Conservation (phyloP, 441 rosid genomes). For the Hypseocharis bilobata region DNA sequence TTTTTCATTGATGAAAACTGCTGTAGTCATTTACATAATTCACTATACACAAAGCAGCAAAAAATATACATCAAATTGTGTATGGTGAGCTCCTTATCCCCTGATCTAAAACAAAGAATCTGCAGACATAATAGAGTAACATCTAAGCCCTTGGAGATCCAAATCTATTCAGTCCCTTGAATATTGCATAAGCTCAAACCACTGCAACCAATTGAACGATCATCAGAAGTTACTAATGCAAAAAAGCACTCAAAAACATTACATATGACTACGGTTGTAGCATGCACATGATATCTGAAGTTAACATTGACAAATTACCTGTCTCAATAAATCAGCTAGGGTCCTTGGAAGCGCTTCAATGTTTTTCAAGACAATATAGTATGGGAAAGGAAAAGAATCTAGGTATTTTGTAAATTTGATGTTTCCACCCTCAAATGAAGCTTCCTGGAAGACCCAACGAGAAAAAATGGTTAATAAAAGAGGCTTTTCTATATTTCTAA, state of each 20-base stretch:
- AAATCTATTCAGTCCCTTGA: constrained; percentile 40
- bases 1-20: no score
- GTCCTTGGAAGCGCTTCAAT: constrained; percentile 80
- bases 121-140: no score
- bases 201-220: constrained; percentile 35
- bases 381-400: constrained; percentile 92
- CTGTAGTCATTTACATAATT: no score
- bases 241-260: no score
- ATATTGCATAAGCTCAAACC: constrained; percentile 92
- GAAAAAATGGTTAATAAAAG: neutral
- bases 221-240: neutral
- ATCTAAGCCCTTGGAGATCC: constrained; percentile 2
- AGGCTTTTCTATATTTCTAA: neutral
- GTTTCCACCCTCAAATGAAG: constrained; percentile 30
- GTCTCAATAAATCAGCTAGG: constrained; percentile 81
- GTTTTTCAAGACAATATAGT: constrained; percentile 66
- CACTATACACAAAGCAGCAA: no score
- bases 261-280: no score
- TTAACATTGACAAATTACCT: constrained; percentile 38
- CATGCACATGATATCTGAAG: no score
- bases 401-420: constrained; percentile 48
- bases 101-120: no score
- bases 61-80: no score
- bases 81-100: no score
- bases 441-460: neutral